A percentile compares a stretch with the other conserved stretches of the same genome.
These are phyloP conservation scores for Talaromyces adpressus DNA, from an alignment of 495 filamentous ascomycete species.

Conservation along the genomic window DNA sequence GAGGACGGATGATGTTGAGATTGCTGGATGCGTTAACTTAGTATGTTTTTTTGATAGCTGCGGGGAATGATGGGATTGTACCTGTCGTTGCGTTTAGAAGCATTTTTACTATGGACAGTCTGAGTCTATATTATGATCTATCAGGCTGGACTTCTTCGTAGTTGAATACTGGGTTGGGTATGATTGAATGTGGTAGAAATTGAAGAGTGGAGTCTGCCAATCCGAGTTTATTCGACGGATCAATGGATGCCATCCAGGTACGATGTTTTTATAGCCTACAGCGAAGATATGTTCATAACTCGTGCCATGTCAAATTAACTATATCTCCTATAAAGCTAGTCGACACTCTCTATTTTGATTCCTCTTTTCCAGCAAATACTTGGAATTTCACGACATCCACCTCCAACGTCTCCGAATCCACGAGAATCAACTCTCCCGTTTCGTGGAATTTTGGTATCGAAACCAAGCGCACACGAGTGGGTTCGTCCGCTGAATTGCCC, in stretches of 20 bases:
- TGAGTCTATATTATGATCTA: neutral
- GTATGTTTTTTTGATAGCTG: conserved; percentile 3
- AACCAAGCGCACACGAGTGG: conserved; percentile 66
- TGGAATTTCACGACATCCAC: conserved; percentile 63
- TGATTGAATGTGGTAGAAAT: neutral
- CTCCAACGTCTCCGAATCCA: conserved; percentile 81
- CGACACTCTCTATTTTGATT: conserved; percentile 25
- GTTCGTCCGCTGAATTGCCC: conserved; percentile 27
- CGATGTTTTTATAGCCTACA: too few relatives aligned
- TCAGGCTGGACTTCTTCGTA: neutral
- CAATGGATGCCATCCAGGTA: neutral
- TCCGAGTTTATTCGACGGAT: neutral
- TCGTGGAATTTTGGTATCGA: conserved; percentile 73
- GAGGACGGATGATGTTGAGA: conserved; percentile 57
- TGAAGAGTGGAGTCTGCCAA: neutral
- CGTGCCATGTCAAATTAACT: neutral
- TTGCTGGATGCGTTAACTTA: conserved; percentile 42
- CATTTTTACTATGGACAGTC: conserved; percentile 15
- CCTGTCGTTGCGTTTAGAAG: conserved; percentile 36
- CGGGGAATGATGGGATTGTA: conserved; percentile 12
- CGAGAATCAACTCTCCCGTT: conserved; percentile 73
- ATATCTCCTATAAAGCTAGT: neutral
- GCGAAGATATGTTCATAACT: neutral
- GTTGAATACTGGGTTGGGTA: neutral
- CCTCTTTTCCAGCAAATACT: conserved; percentile 39